These are phyloP conservation scores for Tulasnella calospora DNA, from an alignment of 768 basidiomycete species.

Conservation along the genomic window DNA sequence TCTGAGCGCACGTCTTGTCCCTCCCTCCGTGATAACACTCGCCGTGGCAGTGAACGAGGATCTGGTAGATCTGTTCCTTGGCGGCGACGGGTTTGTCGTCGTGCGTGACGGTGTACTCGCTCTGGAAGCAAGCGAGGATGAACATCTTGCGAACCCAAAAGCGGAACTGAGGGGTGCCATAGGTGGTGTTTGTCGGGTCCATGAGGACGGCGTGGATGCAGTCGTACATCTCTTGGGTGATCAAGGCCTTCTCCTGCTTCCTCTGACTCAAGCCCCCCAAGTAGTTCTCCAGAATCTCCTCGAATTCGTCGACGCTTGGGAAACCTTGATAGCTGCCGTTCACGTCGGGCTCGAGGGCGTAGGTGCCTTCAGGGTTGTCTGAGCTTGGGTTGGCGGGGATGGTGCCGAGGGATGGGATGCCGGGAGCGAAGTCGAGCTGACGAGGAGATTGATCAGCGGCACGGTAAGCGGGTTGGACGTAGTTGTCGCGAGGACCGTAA, in stretches of 20 bases:
- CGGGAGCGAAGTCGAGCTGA: not conserved
- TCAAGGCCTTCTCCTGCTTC: constrained; percentile 64
- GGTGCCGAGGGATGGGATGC: not conserved
- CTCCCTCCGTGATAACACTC: constrained; percentile 66
- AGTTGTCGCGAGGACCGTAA: not conserved
- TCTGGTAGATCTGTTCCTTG: constrained; percentile 71
- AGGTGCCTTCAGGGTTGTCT: constrained; percentile 20
- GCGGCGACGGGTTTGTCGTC: constrained; percentile 70
- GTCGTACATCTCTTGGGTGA: constrained; percentile 65
- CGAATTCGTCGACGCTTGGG: constrained; percentile 59
- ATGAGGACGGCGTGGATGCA: constrained; percentile 65
- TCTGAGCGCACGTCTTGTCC: constrained; percentile 66
- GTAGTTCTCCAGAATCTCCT: constrained; percentile 54
- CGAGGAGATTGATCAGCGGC: not conserved
- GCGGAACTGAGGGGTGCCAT: constrained; percentile 55
- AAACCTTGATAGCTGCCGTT: constrained; percentile 44
- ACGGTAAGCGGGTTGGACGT: not conserved
- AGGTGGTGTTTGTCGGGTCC: constrained; percentile 45
- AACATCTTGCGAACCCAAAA: constrained; percentile 87
- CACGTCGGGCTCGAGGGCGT: constrained; percentile 25
- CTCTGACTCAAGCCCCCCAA: constrained; percentile 53
- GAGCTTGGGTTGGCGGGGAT: not conserved
- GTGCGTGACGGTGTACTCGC: constrained; percentile 55
- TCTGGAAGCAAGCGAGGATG: constrained; percentile 30
- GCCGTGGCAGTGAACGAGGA: constrained; percentile 68